Percentiles rank a stretch among this genome's conserved stretches.
These are phyloP conservation scores for Nicotiana undulata DNA, from an alignment of 257 asterid genomes.

Conservation along the genomic window DNA sequence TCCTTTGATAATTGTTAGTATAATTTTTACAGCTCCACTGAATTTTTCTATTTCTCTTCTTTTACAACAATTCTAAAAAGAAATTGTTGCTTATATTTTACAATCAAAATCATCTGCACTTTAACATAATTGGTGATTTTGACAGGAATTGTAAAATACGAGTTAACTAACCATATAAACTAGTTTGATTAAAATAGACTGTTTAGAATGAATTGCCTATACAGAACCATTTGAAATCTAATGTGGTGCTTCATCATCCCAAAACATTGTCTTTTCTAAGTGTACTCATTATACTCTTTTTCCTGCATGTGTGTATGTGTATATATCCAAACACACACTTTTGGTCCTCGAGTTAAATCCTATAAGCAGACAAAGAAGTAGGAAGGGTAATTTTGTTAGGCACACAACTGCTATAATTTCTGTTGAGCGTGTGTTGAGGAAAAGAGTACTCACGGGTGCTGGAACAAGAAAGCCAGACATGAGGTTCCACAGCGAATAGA, in stretches of 20 bases:
- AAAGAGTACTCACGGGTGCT: slow-evolving; percentile 41
- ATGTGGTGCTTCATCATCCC: neutral
- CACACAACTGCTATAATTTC: neutral
- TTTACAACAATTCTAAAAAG: neutral
- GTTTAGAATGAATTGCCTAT: neutral
- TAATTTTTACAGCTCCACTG: neutral
- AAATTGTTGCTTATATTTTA: neutral
- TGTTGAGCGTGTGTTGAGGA: neutral
- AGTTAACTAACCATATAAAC: slow-evolving; percentile 1
- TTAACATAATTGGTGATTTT: neutral
- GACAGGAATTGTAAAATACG: neutral
- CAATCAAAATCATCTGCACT: neutral
- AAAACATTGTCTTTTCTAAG: neutral
- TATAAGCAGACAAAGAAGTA: neutral
- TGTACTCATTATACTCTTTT: neutral
- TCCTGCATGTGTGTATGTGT: neutral
- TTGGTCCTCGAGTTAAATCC: neutral
- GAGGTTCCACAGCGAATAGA: slow-evolving; percentile 57
- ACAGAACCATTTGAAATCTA: neutral
- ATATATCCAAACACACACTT: neutral
- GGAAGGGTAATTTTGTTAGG: neutral
- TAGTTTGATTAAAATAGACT: neutral
- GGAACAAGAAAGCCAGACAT: slow-evolving; percentile 60
- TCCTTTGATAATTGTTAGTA: neutral
- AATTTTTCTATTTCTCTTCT: neutral